Evolutionary conservation across 2,329 filamentous ascomycete genomes (phyloP).

Genomic region (Pyricularia sp.): DNA sequence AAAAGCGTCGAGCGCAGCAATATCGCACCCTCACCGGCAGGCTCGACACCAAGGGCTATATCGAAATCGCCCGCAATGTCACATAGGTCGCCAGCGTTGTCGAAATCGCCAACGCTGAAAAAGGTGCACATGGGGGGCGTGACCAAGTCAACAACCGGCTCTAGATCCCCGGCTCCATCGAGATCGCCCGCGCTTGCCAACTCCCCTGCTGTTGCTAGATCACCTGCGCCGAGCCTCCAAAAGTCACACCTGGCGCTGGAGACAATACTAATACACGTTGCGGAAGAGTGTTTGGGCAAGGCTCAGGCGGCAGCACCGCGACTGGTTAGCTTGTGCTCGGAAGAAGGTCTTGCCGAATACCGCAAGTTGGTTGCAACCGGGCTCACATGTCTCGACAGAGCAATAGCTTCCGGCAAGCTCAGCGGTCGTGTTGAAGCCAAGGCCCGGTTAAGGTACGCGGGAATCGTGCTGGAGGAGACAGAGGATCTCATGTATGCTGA

Average conservation of each 20-base stretch:
- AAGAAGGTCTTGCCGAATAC: conserved; percentile 51
- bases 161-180: background rate
- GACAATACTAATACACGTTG: conserved; percentile 54
- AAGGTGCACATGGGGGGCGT: conserved; percentile 2
- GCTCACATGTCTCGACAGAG: conserved; percentile 62
- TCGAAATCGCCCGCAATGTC: conserved; percentile 2
- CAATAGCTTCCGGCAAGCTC: conserved; percentile 51
- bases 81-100: background rate
- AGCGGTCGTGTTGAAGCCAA: conserved; percentile 59
- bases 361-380: conserved; percentile 64
- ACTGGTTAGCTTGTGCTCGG: conserved; percentile 39
- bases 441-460: conserved; percentile 62
- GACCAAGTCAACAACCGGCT: background rate
- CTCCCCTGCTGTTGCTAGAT: conserved; percentile 16
- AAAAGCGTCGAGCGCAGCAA: background rate
- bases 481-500: conserved; percentile 68
- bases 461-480: conserved; percentile 64
- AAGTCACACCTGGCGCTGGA: background rate
- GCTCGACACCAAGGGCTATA: background rate
- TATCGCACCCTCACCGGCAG: background rate
- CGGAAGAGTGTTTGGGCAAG: conserved; percentile 65
- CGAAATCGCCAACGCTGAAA: background rate
- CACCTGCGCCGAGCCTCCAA: conserved; percentile 30
- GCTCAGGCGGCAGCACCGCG: conserved; percentile 47
- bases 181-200: conserved; percentile 3